These are phyloP conservation scores for Sphaerulina vaccinii DNA, from an alignment of 2,329 filamentous ascomycete species.

Conservation along the genomic window DNA sequence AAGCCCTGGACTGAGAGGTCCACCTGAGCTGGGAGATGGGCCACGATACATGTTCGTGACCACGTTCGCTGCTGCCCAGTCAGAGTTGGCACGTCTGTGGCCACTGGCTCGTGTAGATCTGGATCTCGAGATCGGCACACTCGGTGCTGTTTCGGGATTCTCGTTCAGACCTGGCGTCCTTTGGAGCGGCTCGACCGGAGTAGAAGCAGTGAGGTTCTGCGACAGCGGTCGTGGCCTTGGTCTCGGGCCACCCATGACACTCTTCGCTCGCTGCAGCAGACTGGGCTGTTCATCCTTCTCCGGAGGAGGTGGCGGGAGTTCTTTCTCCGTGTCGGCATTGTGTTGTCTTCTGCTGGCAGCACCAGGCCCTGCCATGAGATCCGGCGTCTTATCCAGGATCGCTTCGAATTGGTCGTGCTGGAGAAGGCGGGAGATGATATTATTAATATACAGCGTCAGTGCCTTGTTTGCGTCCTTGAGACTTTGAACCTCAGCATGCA, in stretches of 20 bases:
- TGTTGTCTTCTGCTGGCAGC: conserved; percentile 19
- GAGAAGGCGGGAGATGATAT: conserved; percentile 92
- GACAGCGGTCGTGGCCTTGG: conserved; percentile 37
- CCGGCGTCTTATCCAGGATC: conserved; percentile 78
- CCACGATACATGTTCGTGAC: conserved; percentile 90
- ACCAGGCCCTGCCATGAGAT: conserved; percentile 53
- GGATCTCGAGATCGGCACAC: conserved; percentile 66
- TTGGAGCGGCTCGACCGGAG: conserved; percentile 17
- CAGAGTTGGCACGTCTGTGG: conserved; percentile 47
- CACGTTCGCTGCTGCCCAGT: conserved; percentile 58
- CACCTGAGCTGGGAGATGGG: conserved; percentile 43
- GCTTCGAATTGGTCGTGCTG: conserved; percentile 94
- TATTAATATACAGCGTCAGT: conserved; percentile 95
- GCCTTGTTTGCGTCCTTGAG: conserved; percentile 96
- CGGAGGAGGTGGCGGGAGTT: conserved; percentile 73
- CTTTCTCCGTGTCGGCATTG: conserved; percentile 66
- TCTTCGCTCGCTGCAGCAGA: conserved; percentile 60
- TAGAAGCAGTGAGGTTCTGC: conserved; percentile 26
- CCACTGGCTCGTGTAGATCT: conserved; percentile 42
- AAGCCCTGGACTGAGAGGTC: conserved; percentile 50
- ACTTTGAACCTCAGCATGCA: conserved; percentile 75
- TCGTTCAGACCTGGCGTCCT: conserved; percentile 39
- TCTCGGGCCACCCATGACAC: conserved; percentile 49
- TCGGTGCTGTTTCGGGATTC: conserved; percentile 72
- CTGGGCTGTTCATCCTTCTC: conserved; percentile 52